Evolutionary conservation across 2,329 filamentous ascomycete species (phyloP).

Genomic region (Zelopaecilomyces penicillatus): DNA sequence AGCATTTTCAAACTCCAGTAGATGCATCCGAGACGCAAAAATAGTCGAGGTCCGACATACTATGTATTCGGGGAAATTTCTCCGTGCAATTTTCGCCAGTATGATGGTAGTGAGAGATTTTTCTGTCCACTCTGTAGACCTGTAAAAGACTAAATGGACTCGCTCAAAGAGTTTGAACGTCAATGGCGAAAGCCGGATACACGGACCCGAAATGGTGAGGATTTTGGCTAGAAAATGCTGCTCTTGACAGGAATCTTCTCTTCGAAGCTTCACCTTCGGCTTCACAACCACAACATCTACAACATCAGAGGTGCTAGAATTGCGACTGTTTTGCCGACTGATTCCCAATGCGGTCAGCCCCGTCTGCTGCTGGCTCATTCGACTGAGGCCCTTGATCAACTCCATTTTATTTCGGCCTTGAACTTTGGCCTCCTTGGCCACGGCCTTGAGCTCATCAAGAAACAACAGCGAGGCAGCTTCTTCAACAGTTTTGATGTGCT

Average conservation of each 20-base stretch:
- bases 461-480: slow-evolving; percentile 74
- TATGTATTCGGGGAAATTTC: slow-evolving; percentile 84
- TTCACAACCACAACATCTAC: slow-evolving; percentile 25
- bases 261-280: slow-evolving; percentile 11
- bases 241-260: slow-evolving; percentile 52
- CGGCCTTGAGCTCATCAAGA: slow-evolving; percentile 76
- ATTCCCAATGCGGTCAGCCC: slow-evolving; percentile 64
- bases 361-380: slow-evolving; percentile 63
- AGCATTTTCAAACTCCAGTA: slow-evolving; percentile 85
- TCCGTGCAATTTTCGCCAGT: slow-evolving; percentile 75
- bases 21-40: slow-evolving; percentile 63
- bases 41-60: slow-evolving; percentile 86
- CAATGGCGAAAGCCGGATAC: slow-evolving; percentile 67
- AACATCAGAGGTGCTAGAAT: slow-evolving; percentile 40
- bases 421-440: slow-evolving; percentile 81
- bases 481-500: slow-evolving; percentile 66
- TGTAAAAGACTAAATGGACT: slow-evolving; percentile 91
- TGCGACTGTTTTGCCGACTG: slow-evolving; percentile 54
- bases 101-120: slow-evolving; percentile 95
- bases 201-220: slow-evolving; percentile 67
- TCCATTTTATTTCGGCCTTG: slow-evolving; percentile 84
- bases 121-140: slow-evolving; percentile 94
- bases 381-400: slow-evolving; percentile 63
- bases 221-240: slow-evolving; percentile 72
- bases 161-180: slow-evolving; percentile 80